phyloP scores from a whole-genome alignment of 208 protist genomes.

The Vickermania ingenoplastis region DNA sequence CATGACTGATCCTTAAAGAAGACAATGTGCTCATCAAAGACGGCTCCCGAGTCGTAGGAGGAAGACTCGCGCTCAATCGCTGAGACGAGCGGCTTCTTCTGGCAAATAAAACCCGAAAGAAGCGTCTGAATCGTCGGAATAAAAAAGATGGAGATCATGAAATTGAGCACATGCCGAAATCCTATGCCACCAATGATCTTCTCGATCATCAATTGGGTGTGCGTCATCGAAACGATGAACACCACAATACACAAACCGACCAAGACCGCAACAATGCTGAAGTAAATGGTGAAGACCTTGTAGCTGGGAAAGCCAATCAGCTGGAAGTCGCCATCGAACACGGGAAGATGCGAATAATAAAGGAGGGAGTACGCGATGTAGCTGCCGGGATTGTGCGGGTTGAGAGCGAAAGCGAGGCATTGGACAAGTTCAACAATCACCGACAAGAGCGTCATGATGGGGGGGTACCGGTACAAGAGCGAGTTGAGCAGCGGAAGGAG shows the following conservation, averaged over 20 bases:
- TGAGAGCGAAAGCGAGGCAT: conserved; percentile 7
- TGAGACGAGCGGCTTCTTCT: background rate
- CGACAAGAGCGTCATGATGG: background rate
- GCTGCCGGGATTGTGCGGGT: conserved; percentile 10
- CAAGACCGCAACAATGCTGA: conserved; percentile 1
- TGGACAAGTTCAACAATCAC: conserved; percentile 9
- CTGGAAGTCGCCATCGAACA: conserved; percentile 8
- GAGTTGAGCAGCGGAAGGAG: conserved; percentile 1
- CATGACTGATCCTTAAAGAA: conserved; percentile 11
- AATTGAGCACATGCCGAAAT: conserved; percentile 7
- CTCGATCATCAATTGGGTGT: background rate
- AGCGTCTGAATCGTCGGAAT: conserved; percentile 13
- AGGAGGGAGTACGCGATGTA: conserved; percentile 7
- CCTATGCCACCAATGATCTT: background rate
- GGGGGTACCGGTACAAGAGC: conserved; percentile 2
- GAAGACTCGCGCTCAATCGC: background rate
- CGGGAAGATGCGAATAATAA: conserved; percentile 8
- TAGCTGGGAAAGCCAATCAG: conserved; percentile 8
- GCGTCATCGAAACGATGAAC: background rate
- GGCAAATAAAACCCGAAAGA: conserved; percentile 9
- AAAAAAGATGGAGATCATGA: conserved; percentile 8
- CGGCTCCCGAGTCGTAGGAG: background rate
- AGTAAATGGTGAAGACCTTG: conserved; percentile 4
- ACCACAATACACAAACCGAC: background rate
- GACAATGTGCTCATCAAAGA: conserved; percentile 2